A percentile compares a stretch with the other conserved stretches of the same genome.
These are phyloP conservation scores for Globisporangium spiculum DNA, from an alignment of 352 stramenopile species.

Conservation along the genomic window DNA sequence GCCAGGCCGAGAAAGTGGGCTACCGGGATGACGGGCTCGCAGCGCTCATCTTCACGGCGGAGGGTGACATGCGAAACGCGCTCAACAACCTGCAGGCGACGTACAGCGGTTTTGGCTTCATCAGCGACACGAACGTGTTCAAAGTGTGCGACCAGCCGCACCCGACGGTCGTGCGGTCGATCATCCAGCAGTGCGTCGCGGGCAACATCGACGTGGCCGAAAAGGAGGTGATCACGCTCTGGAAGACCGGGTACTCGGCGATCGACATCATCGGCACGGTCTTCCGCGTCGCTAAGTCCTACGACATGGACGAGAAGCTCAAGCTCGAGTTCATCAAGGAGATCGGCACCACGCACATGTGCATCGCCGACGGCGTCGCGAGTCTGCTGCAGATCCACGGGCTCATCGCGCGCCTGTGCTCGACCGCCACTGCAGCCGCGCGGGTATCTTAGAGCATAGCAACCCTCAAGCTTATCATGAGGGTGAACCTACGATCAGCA, in stretches of 20 bases:
- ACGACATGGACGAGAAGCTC: conserved; percentile 80
- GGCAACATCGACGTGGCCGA: conserved; percentile 87
- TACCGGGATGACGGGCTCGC: conserved; percentile 93
- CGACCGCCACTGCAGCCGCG: conserved; percentile 27
- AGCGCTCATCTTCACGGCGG: conserved; percentile 98
- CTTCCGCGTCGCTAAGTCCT: conserved; percentile 94
- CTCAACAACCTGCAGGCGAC: conserved; percentile 99
- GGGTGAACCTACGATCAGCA: not conserved
- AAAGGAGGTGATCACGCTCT: conserved; percentile 65
- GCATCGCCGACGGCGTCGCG: conserved; percentile 91
- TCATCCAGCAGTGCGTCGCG: conserved; percentile 62
- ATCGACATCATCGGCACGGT: conserved; percentile 98
- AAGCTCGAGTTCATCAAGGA: conserved; percentile 92
- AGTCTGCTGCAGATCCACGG: conserved; percentile 94
- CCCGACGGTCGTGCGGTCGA: conserved; percentile 77
- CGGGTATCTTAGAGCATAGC: conserved; percentile 22
- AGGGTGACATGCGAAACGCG: conserved; percentile 99
- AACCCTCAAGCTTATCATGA: not conserved
- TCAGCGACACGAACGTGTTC: conserved; percentile 96
- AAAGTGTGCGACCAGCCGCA: conserved; percentile 97
- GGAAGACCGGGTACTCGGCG: conserved; percentile 92
- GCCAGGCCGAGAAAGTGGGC: conserved; percentile 86
- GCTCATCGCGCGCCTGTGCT: conserved; percentile 80
- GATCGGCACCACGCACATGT: conserved; percentile 91
- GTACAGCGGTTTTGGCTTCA: conserved; percentile 91